phyloP scores from a whole-genome alignment of 2,329 filamentous ascomycete species.

The Phialocephala subalpina region DNA sequence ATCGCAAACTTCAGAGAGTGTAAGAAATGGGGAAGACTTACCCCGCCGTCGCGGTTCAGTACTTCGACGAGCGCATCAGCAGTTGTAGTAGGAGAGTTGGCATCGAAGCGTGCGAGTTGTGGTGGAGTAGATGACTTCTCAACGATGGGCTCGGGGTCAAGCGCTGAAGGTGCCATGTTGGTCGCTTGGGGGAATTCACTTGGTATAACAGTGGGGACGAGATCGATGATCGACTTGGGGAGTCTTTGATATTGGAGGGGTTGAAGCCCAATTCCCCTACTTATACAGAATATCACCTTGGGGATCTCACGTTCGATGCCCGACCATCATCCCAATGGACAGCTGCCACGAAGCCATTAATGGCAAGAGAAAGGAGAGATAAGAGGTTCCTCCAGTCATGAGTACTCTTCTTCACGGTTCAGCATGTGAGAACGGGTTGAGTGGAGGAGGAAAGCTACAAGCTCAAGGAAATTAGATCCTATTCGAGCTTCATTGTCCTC shows the following conservation, averaged over 20 bases:
- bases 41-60: constrained; percentile 45
- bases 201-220: background rate
- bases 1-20: too few relatives aligned
- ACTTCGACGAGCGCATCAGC: background rate
- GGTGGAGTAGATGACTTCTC: background rate
- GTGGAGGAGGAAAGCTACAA: background rate
- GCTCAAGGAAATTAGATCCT: background rate
- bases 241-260: too few relatives aligned
- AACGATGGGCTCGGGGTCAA: constrained; percentile 1
- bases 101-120: constrained; percentile 2
- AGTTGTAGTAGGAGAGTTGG: constrained; percentile 6
- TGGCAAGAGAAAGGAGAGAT: constrained; percentile 1
- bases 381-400: background rate
- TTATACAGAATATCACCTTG: background rate
- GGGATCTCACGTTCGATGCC: background rate
- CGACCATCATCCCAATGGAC: background rate
- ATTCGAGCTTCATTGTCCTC: constrained; percentile 1
- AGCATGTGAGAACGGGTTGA: background rate
- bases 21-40: too few relatives aligned
- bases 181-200: background rate
- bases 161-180: constrained; percentile 3
- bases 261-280: background rate
- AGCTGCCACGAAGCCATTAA: background rate
- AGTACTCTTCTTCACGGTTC: too few relatives aligned
- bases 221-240: too few relatives aligned